phyloP scores from a whole-genome alignment of 306 rosid species.

The Cercis canadensis region DNA sequence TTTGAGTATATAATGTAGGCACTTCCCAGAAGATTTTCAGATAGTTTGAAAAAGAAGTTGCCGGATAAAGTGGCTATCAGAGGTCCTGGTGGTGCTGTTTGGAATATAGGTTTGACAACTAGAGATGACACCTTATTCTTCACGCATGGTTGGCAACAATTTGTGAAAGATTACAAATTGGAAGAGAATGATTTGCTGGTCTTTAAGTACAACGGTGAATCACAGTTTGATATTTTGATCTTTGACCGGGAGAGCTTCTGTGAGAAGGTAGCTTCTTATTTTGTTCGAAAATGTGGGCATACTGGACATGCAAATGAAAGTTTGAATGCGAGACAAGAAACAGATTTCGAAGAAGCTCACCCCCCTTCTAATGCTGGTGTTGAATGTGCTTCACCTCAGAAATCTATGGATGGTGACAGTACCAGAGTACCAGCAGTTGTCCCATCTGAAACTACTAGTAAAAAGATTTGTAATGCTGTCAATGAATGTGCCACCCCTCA shows the following conservation, averaged over 20 bases:
- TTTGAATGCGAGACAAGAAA: constrained; percentile 35
- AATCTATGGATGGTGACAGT: constrained; percentile 20
- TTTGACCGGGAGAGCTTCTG: constrained; percentile 61
- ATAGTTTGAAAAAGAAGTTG: constrained; percentile 59
- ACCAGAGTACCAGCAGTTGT: constrained; percentile 25
- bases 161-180: constrained; percentile 60
- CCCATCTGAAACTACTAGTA: constrained; percentile 34
- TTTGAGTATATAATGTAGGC: constrained; percentile 50
- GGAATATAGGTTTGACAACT: constrained; percentile 59
- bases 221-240: constrained; percentile 64
- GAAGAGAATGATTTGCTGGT: constrained; percentile 68
- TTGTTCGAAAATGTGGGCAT: constrained; percentile 55
- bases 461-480: constrained; percentile 6
- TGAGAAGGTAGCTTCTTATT: constrained; percentile 68
- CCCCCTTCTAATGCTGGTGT: constrained; percentile 40
- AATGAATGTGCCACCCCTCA: constrained; percentile 30
- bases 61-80: constrained; percentile 56
- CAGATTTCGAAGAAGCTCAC: constrained; percentile 41
- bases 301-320: constrained; percentile 30
- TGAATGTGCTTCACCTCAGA: constrained; percentile 40
- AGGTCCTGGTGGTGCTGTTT: constrained; percentile 68
- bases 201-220: constrained; percentile 65
- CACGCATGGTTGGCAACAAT: constrained; percentile 62
- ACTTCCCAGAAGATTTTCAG: constrained; percentile 60
- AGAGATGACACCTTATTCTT: constrained; percentile 51